Percentiles rank a stretch among this genome's conserved stretches.
Conservation (phyloP, 75 land plant species). For the Larix kaempferi region DNA sequence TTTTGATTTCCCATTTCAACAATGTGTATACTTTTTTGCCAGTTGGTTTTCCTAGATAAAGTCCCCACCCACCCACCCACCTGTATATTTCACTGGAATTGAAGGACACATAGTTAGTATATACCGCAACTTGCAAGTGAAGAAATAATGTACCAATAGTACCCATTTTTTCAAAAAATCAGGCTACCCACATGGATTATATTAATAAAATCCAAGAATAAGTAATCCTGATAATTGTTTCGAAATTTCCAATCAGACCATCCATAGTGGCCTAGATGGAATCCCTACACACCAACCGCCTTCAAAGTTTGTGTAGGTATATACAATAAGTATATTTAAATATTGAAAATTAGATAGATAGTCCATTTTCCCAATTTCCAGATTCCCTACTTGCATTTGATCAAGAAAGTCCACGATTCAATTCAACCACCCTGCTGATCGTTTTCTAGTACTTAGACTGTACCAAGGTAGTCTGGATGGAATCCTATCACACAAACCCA, state of each 20-base stretch:
- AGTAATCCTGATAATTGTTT: neutral
- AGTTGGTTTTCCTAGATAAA: too few species aligned
- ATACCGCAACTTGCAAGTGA: too few species aligned
- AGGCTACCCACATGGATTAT: too few species aligned
- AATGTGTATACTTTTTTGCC: too few species aligned
- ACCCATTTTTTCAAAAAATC: too few species aligned
- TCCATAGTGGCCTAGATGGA: neutral
- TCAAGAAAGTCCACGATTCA: neutral
- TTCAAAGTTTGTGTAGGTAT: neutral
- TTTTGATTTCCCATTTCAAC: too few species aligned
- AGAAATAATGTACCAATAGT: too few species aligned
- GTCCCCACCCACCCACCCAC: too few species aligned
- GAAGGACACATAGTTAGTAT: too few species aligned
- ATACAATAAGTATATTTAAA: neutral
- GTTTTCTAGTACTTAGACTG: neutral
- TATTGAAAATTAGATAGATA: neutral
- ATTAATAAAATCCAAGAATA: neutral
- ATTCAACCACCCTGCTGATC: neutral
- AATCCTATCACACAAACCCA: conserved; percentile 1
- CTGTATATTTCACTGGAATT: too few species aligned
- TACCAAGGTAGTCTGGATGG: neutral
- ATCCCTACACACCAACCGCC: neutral
- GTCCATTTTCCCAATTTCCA: too few species aligned
- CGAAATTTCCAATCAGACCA: too few species aligned
- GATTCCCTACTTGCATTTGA: neutral